Evolutionary conservation across 768 basidiomycete species (phyloP), one percentile per base, ranked within the genome.

Genomic region (Leccinum ochraceum): DNA sequence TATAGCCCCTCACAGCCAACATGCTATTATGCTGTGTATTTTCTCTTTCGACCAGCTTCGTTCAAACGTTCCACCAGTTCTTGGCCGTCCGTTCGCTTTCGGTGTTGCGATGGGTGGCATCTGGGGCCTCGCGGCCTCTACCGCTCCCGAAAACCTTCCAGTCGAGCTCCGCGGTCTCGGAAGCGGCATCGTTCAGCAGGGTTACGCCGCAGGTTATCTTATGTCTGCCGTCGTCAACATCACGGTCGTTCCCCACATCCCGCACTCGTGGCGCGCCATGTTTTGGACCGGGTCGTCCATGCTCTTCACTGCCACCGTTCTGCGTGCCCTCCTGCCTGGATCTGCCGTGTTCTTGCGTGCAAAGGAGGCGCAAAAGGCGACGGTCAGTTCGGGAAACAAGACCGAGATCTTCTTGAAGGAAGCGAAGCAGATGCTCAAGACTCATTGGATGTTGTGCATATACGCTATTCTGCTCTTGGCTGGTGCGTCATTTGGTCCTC

Each of bases 91-190:
- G 95, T 5, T 83, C 87, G 0, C 79, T 96, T 34, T 95, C 69
- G 93, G 93, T 68, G 80, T 95, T 59, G 89, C 86, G 0, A 94
- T 94, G 92, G 92, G 92, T 50, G 92, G 91, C 0, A 82, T 96
- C 50, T 96, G 95, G 93, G 93, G 94, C 32, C 78, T 94, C 42
- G 86, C 93, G 0, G 80, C 91, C 1, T 82, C 92, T 0, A 94
- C 90, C 1, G 87, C 90, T 0, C 87, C 96, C 44, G 95, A 98
- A 71, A 95, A 94, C 70, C 81, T 96, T 16, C 95, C 95, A 0
- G 87, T 90, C n/a, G 90, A 92, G 67, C 85, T 86, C 30, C 90
- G 95, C 71, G 96, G 96, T 36, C 78, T 97, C 6, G 88, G 87
- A 4, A 88, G 86, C 36, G 95, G 96, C 11, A 79, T 97, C 57